phyloP scores from a whole-genome alignment of 2,329 filamentous ascomycete species.

The Tolypocladium nubicola region DNA sequence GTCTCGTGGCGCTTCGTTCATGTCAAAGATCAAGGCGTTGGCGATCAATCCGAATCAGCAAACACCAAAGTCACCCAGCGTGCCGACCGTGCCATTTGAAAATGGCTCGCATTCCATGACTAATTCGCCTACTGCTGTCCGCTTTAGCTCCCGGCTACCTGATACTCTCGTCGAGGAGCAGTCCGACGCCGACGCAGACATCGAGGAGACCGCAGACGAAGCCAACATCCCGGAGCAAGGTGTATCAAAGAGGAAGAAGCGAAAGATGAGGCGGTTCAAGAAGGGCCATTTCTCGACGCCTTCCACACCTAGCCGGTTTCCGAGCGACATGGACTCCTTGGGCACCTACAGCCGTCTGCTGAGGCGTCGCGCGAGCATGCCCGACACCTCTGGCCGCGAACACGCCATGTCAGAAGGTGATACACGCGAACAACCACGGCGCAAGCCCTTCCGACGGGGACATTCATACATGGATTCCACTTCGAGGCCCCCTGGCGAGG shows the following conservation, averaged over 20 bases:
- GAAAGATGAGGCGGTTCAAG: conserved; percentile 49
- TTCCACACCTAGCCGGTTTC: conserved; percentile 45
- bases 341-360: conserved; percentile 38
- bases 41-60: conserved; percentile 42
- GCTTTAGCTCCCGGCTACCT: conserved; percentile 37
- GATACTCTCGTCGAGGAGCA: conserved; percentile 42
- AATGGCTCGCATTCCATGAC: conserved; percentile 28
- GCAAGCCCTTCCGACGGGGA: conserved; percentile 42
- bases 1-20: conserved; percentile 54
- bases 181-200: conserved; percentile 50
- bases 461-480: conserved; percentile 45
- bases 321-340: conserved; percentile 29
- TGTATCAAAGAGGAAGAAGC: conserved; percentile 43
- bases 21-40: conserved; percentile 69
- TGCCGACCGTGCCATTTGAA: conserved; percentile 17
- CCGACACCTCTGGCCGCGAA: conserved; percentile 45
- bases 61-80: conserved; percentile 29
- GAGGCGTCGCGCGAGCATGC: conserved; percentile 55
- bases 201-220: conserved; percentile 80
- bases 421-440: conserved; percentile 49
- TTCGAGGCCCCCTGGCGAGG: conserved; percentile 36
- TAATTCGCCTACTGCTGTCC: conserved; percentile 36
- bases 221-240: conserved; percentile 30
- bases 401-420: conserved; percentile 68
- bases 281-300: conserved; percentile 52